Base-by-base conservation (phyloP, 106 monocot species). In the Chionographis japonica region DNA sequence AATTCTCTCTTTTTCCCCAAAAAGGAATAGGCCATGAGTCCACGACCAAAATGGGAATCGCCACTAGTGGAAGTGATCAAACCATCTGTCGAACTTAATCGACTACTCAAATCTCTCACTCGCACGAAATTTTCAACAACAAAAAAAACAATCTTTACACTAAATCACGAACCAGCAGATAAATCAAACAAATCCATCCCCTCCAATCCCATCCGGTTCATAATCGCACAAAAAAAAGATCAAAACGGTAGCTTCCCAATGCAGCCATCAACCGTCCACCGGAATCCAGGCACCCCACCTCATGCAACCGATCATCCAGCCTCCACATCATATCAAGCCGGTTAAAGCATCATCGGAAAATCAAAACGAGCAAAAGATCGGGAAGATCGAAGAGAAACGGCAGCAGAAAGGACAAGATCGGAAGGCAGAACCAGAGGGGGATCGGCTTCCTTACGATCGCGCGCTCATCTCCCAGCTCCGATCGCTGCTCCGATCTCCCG, bases 361-460 rank as follows among this genome's bases (percentile, higher is more conserved):
- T 6, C 50, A 58, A 63, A 56, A 14, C 63, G 11, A 37, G 14
- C 8, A 4, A 39, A 52, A 61, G 50, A 52, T 49, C 61, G 12
- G 4, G 53, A 63, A 54, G 50, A 62, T 43, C 41, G 63, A 17
- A 39, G 14, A 4, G 13, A 39, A 40, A 38, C 12, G 59, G 16
- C 67, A 66, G 2, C 42, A 66, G 39, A 27, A 10, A 38, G 40
- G 41, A 8, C 60, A 53, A 35, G 73, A 73, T 64, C 73, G 73
- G 73, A 54, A 41, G 11, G 4, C 18, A 5, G 20, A 43, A 42
- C 38, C 27, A 15, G 42, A 64, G 53, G 55, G 9, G 13, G 52
- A 56, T 56, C 42, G 12, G 18, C 8, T 39, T 40, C 10, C 73
- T 73, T 64, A 73, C 73, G 75, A 75, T 68, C 75, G 68, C 38